phyloP scores from a whole-genome alignment of 164 flowering plant genomes.

The Macadamia integrifolia region DNA sequence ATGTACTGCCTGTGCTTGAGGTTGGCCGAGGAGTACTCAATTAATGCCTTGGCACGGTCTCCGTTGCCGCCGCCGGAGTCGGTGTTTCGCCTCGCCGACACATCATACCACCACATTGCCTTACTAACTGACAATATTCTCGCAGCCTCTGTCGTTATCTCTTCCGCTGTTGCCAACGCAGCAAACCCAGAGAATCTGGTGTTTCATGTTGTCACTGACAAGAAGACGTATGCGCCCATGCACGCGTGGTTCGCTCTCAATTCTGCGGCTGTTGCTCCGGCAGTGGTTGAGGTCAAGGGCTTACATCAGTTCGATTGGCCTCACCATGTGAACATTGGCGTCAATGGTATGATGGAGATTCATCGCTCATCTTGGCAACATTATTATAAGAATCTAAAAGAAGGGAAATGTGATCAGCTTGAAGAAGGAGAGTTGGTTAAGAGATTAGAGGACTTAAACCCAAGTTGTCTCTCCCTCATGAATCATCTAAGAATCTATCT shows the following conservation, averaged over 20 bases:
- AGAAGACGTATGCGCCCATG: conserved; percentile 75
- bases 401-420: conserved; percentile 11
- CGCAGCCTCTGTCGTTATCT: conserved; percentile 63
- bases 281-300: conserved; percentile 72
- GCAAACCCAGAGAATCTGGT: conserved; percentile 50
- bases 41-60: conserved; percentile 56
- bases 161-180: conserved; percentile 46
- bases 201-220: conserved; percentile 72
- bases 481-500: conserved; percentile 57
- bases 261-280: conserved; percentile 22
- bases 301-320: conserved; percentile 76
- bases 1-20: conserved; percentile 58
- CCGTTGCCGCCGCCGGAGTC: conserved; percentile 55
- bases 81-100: conserved; percentile 41
- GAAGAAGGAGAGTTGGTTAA: conserved; percentile 18
- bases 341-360: conserved; percentile 46
- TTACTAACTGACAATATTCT: conserved; percentile 67
- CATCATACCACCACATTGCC: conserved; percentile 54
- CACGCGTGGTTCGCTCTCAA: conserved; percentile 76
- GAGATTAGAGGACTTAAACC: conserved; percentile 35
- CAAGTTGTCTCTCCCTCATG: conserved; percentile 46
- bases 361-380: conserved; percentile 37
- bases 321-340: conserved; percentile 36
- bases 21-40: conserved; percentile 64
- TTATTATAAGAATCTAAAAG: conserved; percentile 22